Evolutionary conservation across 2,329 filamentous ascomycete species (phyloP).

Genomic region (Atkinsonella texensis): DNA sequence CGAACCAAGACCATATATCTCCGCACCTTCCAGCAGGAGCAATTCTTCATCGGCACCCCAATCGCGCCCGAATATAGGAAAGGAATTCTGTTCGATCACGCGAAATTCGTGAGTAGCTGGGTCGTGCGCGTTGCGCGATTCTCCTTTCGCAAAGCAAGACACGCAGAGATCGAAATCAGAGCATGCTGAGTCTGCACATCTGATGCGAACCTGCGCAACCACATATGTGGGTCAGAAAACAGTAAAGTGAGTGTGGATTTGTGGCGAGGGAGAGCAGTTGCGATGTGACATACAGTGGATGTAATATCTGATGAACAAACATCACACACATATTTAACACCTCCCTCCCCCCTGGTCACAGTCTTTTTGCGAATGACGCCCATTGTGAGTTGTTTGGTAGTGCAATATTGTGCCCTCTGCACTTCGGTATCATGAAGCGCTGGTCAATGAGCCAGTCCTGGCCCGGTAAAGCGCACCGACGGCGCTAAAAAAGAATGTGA

Average conservation of each 20-base stretch:
- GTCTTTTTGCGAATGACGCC: constrained; percentile 96
- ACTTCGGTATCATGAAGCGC: neutral
- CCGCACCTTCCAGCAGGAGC: constrained; percentile 82
- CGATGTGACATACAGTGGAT: constrained; percentile 59
- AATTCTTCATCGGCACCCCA: constrained; percentile 98
- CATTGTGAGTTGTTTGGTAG: constrained; percentile 37
- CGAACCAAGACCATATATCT: constrained; percentile 90
- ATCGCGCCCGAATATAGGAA: constrained; percentile 86
- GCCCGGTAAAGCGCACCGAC: neutral
- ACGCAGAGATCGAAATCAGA: constrained; percentile 96
- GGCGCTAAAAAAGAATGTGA: constrained; percentile 3
- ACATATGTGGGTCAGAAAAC: constrained; percentile 9
- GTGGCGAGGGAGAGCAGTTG: constrained; percentile 1
- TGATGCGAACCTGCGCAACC: constrained; percentile 66
- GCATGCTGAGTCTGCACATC: constrained; percentile 73
- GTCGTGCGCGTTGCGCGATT: constrained; percentile 71
- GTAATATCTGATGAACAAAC: constrained; percentile 95
- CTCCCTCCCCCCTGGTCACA: constrained; percentile 70
- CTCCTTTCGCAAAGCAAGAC: constrained; percentile 78
- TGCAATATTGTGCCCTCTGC: neutral
- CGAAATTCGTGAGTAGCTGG: constrained; percentile 78
- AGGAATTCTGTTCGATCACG: constrained; percentile 96
- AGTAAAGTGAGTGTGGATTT: neutral
- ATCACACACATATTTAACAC: constrained; percentile 94
- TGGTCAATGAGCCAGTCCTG: neutral